Conservation (phyloP, 345 rosid species). For the Xanthoceras sorbifolium region DNA sequence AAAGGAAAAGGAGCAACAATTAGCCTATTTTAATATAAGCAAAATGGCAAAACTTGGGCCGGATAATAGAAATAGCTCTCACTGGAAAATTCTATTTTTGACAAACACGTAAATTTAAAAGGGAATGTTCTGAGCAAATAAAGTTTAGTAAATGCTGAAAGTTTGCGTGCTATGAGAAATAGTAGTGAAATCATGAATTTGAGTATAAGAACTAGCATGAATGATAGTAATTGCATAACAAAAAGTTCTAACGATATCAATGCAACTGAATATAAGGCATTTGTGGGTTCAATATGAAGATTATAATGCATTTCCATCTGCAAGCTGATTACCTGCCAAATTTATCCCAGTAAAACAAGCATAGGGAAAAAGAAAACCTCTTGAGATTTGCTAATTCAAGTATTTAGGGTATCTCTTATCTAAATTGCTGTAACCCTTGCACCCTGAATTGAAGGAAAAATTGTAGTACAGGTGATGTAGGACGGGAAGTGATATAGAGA, state of each 20-base stretch:
- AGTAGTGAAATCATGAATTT: not conserved
- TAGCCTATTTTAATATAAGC: not conserved
- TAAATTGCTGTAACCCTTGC: not conserved
- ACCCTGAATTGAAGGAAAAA: not conserved
- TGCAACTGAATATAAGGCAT: not conserved
- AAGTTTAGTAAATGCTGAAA: not conserved
- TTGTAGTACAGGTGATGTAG: not conserved
- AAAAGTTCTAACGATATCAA: not conserved
- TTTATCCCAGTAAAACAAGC: not conserved
- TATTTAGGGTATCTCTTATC: not conserved
- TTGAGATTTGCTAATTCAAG: not conserved
- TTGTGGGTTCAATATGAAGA: not conserved
- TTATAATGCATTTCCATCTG: not conserved
- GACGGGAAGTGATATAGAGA: not conserved
- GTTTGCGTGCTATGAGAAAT: not conserved
- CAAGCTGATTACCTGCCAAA: not conserved
- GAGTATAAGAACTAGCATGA: not conserved
- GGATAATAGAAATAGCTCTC: not conserved
- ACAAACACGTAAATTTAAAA: not conserved
- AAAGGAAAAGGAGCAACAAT: conserved; percentile 13
- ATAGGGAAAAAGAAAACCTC: not conserved
- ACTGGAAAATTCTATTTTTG: not conserved
- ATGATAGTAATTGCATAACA: not conserved
- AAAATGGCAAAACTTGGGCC: conserved; percentile 2
- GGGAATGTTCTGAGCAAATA: not conserved